Evolutionary conservation across 2,329 filamentous ascomycete species (phyloP).

Genomic region (Fusarium papillatum): DNA sequence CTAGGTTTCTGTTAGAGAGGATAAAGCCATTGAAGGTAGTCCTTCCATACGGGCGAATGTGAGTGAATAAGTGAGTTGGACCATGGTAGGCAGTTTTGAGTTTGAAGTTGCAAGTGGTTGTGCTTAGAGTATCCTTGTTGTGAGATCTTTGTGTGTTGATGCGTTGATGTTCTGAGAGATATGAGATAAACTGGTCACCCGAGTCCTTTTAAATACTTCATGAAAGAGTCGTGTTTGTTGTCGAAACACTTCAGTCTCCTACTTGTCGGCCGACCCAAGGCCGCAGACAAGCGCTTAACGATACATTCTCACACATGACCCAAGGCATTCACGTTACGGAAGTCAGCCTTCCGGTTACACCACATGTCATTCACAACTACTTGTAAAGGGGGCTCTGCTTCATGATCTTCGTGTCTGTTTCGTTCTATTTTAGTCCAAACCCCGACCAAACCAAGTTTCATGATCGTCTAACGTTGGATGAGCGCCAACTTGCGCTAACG

Average conservation of each 20-base stretch:
- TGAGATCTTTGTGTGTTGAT: not conserved
- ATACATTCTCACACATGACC: not conserved
- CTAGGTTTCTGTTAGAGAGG: not conserved
- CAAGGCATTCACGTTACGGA: conserved; percentile 11
- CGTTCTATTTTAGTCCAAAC: not conserved
- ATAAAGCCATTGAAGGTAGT: not conserved
- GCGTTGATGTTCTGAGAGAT: not conserved
- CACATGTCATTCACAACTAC: not conserved
- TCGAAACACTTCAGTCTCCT: not conserved
- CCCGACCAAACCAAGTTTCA: conserved; percentile 10
- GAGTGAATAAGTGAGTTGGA: not conserved
- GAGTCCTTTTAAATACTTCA: not conserved
- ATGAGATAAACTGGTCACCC: not conserved
- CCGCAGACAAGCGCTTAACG: not conserved
- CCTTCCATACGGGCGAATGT: conserved; percentile 5
- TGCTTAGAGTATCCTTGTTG: not conserved
- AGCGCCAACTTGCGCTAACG: conserved; percentile 14
- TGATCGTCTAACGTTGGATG: not conserved
- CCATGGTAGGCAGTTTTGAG: conserved; percentile 2
- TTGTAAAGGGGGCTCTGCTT: not conserved
- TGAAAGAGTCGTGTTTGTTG: not conserved
- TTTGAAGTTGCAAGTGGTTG: not conserved
- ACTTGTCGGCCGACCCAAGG: not conserved
- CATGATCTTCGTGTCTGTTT: not conserved
- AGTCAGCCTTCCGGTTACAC: conserved; percentile 7